Conservation (phyloP, 208 protist genomes). For the Tritrichomonas musculus region DNA sequence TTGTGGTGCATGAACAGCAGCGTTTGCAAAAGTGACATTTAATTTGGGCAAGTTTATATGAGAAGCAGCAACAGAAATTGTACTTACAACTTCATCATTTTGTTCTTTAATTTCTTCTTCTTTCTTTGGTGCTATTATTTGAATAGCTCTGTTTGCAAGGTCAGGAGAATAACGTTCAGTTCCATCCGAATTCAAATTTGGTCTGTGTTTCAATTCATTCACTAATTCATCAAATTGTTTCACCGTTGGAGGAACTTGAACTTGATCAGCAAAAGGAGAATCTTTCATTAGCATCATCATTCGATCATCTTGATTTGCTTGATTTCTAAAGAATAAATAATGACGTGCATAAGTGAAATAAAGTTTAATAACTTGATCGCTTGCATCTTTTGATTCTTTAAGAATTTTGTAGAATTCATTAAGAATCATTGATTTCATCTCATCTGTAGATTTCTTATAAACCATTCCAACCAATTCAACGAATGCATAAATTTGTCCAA, state of each 20-base stretch:
- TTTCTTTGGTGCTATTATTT: neutral
- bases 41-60: too few species aligned
- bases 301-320: neutral
- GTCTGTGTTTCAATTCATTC: too few species aligned
- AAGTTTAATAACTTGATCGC: too few species aligned
- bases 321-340: neutral
- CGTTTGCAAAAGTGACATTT: neutral
- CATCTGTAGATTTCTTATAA: neutral
- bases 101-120: neutral
- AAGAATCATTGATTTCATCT: too few species aligned
- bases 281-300: neutral
- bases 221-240: too few species aligned
- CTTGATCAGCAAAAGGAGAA: neutral
- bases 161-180: neutral
- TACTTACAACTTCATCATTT: neutral
- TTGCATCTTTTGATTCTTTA: too few species aligned
- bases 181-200: neutral
- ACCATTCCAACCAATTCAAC: neutral
- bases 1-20: neutral
- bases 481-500: neutral
- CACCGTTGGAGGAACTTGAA: neutral
- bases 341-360: neutral
- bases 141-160: neutral
- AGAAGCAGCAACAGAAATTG: neutral
- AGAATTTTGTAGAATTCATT: too few species aligned